Base-by-base conservation (phyloP, 768 basidiomycete species). In the Coprinopsis cinerea region DNA sequence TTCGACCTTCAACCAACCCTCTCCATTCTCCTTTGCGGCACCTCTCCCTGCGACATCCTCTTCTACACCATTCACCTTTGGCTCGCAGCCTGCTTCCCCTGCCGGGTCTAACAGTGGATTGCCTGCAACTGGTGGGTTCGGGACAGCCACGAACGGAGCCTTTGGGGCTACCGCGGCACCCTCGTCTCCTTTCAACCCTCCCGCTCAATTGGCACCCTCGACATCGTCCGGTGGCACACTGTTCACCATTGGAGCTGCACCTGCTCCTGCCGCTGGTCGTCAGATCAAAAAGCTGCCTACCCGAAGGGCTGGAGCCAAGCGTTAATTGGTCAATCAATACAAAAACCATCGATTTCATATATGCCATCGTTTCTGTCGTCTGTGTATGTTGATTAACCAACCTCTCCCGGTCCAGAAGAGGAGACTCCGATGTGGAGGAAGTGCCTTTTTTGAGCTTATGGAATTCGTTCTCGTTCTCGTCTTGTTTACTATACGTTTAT, bases 241-340 rank as follows among this genome's bases (percentile, higher is more conserved):
- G 28, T 83, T 83, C 57, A 83, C 81, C 11, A 82, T 83, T 47
- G 82, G 82, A 25, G 69, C 82, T 41, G 73, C 77, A 1, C 76
- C 82, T 15, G 56, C 73, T 22, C 64, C 71, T 3, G 25, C 30
- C 24, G 51, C 18, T 7, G 10, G 43, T 26, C 45, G 55, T 13
- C 45, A 44, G 27, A 56, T 52, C 13, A 32, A 48, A 47, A 56
- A 56, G 32, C 23, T 56, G 36, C 55, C 55, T 17, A 44, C 23
- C 6, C 25, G 55, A 39, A 51, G 51, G 18, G 15, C 27, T 18
- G 53, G 41, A n/a, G 44, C 4, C n/a, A n/a, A n/a, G n/a, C n/a
- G n/a, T n/a, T n/a, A n/a, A n/a, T n/a, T n/a, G n/a, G n/a, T n/a
- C n/a, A n/a, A n/a, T n/a, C n/a, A n/a, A n/a, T n/a, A n/a, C n/a